Evolutionary conservation across 2,329 filamentous ascomycete species (phyloP), one percentile per base, ranked within the genome.

Genomic region (Penicillium carneum): DNA sequence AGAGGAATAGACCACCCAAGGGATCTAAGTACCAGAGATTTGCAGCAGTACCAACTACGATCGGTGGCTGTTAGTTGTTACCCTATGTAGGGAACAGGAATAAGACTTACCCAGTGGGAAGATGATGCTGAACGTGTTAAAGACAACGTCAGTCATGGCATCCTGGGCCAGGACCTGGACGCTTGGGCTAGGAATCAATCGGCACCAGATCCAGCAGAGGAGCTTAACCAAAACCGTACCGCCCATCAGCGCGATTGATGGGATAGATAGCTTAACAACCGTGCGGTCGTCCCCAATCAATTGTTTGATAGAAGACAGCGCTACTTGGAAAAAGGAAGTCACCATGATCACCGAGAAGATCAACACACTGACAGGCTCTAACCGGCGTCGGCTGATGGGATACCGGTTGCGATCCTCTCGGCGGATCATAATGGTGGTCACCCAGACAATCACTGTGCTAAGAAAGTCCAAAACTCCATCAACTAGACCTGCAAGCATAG

Each of bases 121-220:
- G 26, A 95, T 84, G 71, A 96, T 95, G 65, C 90, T 93, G 71
- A 95, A 94, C 0, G 87, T 87, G 78, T 97, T 97, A 84, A 97
- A 97, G 34, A 96, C 88, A 31, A 97, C 90, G 71, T 96, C 91
- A 0, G 91, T 90, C 77, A 86, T 82, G 12, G 87, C 87, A 65
- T 89, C 87, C 68, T 88, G 86, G 0, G 87, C 87, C 67, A 96
- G 81, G 1, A 92, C 92, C 74, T 93, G 91, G 4, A 96, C 92
- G 63, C 89, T 92, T 2, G 90, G 93, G 75, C 96, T 96, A 68
- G 87, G 91, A 66, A 96, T 90, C 36, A 95, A 77, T 7, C 92
- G 90, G 74, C 91, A 96, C 90, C 91, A 96, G 41, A 96, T 73
- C 91, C 91, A 97, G 77, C 90, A 93, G 10, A 86, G 79, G 20